Conservation (phyloP, 345 rosid genomes). For the Eucalyptus tenuipes region DNA sequence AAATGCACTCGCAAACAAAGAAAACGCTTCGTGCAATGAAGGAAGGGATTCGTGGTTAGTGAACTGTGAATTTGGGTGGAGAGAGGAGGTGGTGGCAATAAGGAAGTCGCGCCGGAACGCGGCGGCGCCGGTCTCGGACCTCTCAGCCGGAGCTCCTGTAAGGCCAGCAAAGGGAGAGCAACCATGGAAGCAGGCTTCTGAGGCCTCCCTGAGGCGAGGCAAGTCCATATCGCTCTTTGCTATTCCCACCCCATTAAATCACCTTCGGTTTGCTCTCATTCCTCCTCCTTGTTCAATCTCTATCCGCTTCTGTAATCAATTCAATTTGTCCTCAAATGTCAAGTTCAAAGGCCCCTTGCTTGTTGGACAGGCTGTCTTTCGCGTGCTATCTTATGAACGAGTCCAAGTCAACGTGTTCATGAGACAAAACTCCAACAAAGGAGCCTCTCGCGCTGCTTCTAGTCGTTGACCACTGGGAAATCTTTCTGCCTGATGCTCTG, state of each 20-base stretch:
- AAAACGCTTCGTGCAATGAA: slow-evolving; percentile 36
- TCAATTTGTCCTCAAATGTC: neutral
- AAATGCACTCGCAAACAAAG: slow-evolving; percentile 27
- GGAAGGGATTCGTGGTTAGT: slow-evolving; percentile 89
- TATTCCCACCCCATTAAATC: neutral
- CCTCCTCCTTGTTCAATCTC: neutral
- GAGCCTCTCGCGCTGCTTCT: neutral
- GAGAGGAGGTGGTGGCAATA: slow-evolving; percentile 21
- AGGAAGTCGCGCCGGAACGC: slow-evolving; percentile 28
- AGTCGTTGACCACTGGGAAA: neutral
- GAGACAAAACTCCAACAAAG: neutral
- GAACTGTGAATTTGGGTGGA: slow-evolving; percentile 31
- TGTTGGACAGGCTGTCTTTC: neutral
- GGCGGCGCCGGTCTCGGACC: neutral
- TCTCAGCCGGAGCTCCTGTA: neutral
- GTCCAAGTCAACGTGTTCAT: neutral
- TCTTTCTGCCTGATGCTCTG: neutral
- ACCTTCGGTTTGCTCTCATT: neutral
- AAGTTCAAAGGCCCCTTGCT: neutral
- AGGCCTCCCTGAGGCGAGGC: slow-evolving; percentile 24
- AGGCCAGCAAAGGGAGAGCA: slow-evolving; percentile 42
- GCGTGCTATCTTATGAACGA: neutral
- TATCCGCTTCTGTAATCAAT: neutral
- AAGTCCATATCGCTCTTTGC: slow-evolving; percentile 20
- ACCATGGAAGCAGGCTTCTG: slow-evolving; percentile 35